These are phyloP conservation scores for Sordaria brevicollis DNA, from an alignment of 495 filamentous ascomycete species.

Conservation along the genomic window DNA sequence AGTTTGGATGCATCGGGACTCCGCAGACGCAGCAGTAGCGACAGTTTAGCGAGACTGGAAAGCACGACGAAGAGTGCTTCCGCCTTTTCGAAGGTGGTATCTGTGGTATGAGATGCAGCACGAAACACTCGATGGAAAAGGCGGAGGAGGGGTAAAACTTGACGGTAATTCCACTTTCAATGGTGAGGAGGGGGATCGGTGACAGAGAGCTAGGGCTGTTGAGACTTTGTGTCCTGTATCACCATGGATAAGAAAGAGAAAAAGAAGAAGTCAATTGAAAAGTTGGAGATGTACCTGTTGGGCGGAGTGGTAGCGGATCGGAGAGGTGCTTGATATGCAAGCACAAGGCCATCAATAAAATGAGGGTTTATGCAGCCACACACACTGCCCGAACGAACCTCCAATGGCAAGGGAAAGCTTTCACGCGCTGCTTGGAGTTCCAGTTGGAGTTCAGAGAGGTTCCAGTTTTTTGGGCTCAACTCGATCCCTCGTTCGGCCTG, in stretches of 20 bases:
- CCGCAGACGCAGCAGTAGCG: not conserved
- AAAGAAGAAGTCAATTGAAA: not conserved
- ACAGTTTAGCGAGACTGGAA: not conserved
- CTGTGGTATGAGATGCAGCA: not conserved
- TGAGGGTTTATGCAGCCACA: not conserved
- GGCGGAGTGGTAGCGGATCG: not conserved
- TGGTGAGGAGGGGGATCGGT: constrained; percentile 13
- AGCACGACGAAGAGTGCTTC: not conserved
- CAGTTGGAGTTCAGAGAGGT: not conserved
- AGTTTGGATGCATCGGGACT: constrained; percentile 13
- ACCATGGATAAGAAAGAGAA: not conserved
- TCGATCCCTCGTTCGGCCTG: too few species aligned
- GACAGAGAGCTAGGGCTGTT: not conserved
- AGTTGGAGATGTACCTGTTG: not conserved
- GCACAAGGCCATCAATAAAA: not conserved
- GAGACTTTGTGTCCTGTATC: not conserved
- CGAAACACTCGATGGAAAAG: not conserved
- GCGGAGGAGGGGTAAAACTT: not conserved
- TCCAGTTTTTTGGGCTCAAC: not conserved
- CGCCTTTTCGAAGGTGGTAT: not conserved
- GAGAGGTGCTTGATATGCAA: constrained; percentile 6
- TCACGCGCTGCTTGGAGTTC: too few species aligned
- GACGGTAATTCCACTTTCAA: constrained; percentile 8
- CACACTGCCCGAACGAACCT: too few species aligned
- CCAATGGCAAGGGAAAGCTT: not conserved